Percentiles rank a stretch among this genome's conserved stretches.
Evolutionary conservation across 2,329 filamentous ascomycete species (phyloP).

Genomic region (Fusarium devonianum): DNA sequence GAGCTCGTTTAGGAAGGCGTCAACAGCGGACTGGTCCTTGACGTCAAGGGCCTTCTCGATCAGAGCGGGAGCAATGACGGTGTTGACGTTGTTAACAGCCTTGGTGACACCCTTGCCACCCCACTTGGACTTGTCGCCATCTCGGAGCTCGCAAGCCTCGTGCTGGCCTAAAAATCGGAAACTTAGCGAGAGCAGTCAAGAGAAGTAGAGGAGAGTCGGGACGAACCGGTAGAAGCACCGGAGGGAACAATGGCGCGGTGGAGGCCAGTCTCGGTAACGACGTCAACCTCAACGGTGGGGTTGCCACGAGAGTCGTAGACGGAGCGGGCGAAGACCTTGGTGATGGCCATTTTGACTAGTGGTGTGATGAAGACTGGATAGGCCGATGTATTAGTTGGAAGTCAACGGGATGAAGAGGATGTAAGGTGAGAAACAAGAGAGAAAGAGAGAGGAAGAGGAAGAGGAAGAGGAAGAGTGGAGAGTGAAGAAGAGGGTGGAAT

Average conservation of each 20-base stretch:
- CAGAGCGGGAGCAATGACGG: conserved; percentile 77
- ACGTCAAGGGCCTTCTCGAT: conserved; percentile 85
- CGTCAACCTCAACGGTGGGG: conserved; percentile 98
- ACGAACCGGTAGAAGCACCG: conserved; percentile 89
- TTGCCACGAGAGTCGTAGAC: conserved; percentile 99
- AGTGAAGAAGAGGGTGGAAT: conserved; percentile 16
- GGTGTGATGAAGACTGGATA: conserved; percentile 31
- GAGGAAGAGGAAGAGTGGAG: conserved; percentile 18
- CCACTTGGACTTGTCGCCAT: conserved; percentile 88
- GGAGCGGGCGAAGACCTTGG: conserved; percentile 89
- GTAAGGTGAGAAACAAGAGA: conserved; percentile 19
- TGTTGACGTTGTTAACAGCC: conserved; percentile 87
- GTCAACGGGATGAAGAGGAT: conserved; percentile 20
- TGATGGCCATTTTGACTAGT: conserved; percentile 78
- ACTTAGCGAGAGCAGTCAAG: conserved; percentile 37
- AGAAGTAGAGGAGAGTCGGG: conserved; percentile 37
- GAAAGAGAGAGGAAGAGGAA: conserved; percentile 15
- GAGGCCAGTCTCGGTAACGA: conserved; percentile 94
- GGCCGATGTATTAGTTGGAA: conserved; percentile 34
- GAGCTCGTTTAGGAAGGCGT: conserved; percentile 84
- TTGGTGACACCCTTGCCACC: conserved; percentile 86
- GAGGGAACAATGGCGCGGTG: conserved; percentile 98
- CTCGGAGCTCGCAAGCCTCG: conserved; percentile 89
- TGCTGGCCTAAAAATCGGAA: conserved; percentile 71
- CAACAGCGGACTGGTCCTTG: conserved; percentile 84